Base-by-base conservation (phyloP, 2,329 filamentous ascomycete species). In the Pseudophaeomoniella oleicola region DNA sequence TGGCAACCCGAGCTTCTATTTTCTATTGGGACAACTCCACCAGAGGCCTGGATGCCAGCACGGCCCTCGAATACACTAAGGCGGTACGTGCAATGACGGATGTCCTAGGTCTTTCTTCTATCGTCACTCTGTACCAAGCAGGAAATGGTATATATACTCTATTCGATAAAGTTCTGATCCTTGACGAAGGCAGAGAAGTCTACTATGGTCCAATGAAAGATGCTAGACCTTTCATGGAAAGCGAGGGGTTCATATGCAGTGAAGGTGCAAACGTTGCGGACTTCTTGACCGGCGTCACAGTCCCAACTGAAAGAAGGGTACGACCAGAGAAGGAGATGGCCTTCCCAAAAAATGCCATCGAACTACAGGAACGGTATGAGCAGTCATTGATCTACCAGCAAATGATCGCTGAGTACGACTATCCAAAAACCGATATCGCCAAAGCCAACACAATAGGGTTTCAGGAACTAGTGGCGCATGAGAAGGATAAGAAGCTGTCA, bases 1-100 rank as follows among this genome's bases (percentile, higher is more conserved):
- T 81, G 39, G 67, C 72, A 0, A 70, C 70, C 0, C 60, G 66
- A 5, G 73, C 64, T 2, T 67, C 69, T 0, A 64, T 83, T 1
- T 71, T 67, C 35, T 78, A 71, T 51, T 80, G 75, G 75, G 77
- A 81, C 41, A 80, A 81, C 50, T 69, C 65, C 5, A 81, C 76
- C 0, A 58, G 75, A 39, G 77, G 77, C 36, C 58, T 81, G 1
- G 77, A 81, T 47, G 75, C 75, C 1, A 75, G 69, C 46, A 78
- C 71, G 3, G 77, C 75, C 1, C 57, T 78, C 1, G 67, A 77
- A 36, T 78, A 68, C 48, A 62, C 67, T 17, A 74, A 72, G 46
- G 68, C 71, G 2, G 55, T 81, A n/a, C 62, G 77, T 5, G 67
- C 71, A 4, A 62, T 80, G 66, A 79, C 76, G 0, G 73, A 81